Conservation (phyloP, 768 basidiomycete genomes). For the Hypholoma fasciculare region DNA sequence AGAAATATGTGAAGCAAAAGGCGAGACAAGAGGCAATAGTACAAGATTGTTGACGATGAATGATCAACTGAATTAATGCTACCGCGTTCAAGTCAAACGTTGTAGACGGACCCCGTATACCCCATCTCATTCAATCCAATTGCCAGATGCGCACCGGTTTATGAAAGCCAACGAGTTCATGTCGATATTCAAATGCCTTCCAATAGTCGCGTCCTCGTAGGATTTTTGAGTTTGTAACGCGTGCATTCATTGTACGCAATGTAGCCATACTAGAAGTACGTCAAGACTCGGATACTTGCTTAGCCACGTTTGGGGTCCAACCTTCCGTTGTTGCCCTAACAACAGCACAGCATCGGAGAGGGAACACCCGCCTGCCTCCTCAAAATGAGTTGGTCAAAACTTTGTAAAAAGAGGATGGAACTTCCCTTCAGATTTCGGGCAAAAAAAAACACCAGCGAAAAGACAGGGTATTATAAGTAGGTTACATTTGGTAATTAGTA, state of each 20-base stretch:
- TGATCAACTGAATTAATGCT: background rate
- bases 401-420: too few species aligned
- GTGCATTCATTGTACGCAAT: background rate
- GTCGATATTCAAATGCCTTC: too few species aligned
- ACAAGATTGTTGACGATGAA: background rate
- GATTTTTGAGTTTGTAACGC: background rate
- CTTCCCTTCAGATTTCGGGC: too few species aligned
- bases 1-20: slow-evolving; percentile 1
- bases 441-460: background rate
- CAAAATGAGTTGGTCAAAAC: too few species aligned
- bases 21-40: background rate
- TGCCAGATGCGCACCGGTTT: background rate
- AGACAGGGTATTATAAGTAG: slow-evolving; percentile 7
- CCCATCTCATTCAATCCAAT: background rate
- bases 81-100: background rate
- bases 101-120: slow-evolving; percentile 4
- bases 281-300: background rate
- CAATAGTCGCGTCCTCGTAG: too few species aligned
- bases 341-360: background rate
- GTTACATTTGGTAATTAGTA: slow-evolving; percentile 11
- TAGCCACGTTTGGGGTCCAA: slow-evolving; percentile 14
- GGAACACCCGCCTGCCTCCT: too few species aligned
- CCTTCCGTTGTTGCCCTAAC: slow-evolving; percentile 8
- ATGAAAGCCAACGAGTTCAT: too few species aligned
- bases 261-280: too few species aligned